phyloP scores from a whole-genome alignment of 352 stramenopile genomes.

The Aphanomyces cochlioides region DNA sequence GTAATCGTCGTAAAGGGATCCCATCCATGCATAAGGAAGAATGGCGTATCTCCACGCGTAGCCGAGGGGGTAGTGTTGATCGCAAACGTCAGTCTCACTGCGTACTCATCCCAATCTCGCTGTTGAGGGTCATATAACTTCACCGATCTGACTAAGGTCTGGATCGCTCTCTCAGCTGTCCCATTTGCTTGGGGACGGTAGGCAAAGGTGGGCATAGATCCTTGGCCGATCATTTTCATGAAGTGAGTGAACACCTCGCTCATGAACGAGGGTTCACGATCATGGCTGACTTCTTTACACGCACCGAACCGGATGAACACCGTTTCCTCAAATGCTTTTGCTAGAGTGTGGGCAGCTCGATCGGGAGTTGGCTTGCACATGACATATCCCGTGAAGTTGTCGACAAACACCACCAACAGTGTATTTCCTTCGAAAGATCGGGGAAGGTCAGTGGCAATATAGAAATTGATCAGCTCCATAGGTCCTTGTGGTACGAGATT shows the following conservation, averaged over 20 bases:
- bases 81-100: not conserved
- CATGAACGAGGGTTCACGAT: not conserved
- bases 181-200: slow-evolving; percentile 1
- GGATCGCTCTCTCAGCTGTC: not conserved
- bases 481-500: no score
- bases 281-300: not conserved
- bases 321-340: no score
- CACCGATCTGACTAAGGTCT: not conserved
- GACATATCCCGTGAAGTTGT: no score
- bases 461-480: no score
- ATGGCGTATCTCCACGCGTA: not conserved
- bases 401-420: no score
- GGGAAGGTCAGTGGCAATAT: no score
- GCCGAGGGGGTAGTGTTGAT: not conserved
- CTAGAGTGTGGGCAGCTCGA: no score
- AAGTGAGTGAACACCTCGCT: not conserved
- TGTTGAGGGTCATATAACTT: not conserved
- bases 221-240: not conserved
- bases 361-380: no score
- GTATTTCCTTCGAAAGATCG: no score
- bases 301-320: not conserved
- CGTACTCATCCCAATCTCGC: not conserved
- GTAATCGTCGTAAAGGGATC: not conserved
- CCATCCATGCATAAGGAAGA: not conserved
- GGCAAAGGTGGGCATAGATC: not conserved